Conservation (phyloP, 352 stramenopile species). For the Pythium angustatum region DNA sequence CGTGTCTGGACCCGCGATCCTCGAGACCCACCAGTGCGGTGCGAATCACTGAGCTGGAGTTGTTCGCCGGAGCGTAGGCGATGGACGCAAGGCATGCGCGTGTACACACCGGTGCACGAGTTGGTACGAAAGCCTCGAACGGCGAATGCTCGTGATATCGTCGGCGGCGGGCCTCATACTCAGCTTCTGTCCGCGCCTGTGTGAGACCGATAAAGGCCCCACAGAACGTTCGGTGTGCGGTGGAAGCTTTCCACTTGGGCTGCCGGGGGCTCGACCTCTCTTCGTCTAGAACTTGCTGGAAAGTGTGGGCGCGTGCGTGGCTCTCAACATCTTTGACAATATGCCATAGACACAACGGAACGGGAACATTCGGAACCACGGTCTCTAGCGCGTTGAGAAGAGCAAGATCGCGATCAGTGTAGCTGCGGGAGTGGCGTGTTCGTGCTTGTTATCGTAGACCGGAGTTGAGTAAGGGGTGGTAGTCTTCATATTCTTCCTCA, state of each 20-base stretch:
- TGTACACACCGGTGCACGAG: neutral
- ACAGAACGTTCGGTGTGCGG: neutral
- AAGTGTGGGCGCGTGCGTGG: conserved; percentile 3
- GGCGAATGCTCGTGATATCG: conserved; percentile 3
- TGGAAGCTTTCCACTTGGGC: conserved; percentile 1
- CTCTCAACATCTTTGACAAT: conserved; percentile 29
- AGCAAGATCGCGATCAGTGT: conserved; percentile 18
- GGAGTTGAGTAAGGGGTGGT: conserved; percentile 3
- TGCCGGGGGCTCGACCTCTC: neutral
- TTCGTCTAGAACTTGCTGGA: neutral
- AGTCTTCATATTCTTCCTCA: conserved; percentile 13
- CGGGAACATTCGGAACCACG: conserved; percentile 7
- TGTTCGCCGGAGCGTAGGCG: neutral
- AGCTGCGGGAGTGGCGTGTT: conserved; percentile 10
- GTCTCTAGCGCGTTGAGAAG: conserved; percentile 24
- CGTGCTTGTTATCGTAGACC: neutral
- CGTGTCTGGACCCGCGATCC: neutral
- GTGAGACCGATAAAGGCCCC: neutral
- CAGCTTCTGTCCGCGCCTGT: neutral
- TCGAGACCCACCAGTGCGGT: conserved; percentile 1
- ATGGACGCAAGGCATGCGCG: neutral
- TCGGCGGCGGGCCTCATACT: conserved; percentile 14
- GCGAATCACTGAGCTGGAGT: neutral
- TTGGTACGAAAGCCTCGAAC: neutral
- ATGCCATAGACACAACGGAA: conserved; percentile 26